phyloP scores from a whole-genome alignment of 2,329 filamentous ascomycete species.

The Alternaria ethzedia region DNA sequence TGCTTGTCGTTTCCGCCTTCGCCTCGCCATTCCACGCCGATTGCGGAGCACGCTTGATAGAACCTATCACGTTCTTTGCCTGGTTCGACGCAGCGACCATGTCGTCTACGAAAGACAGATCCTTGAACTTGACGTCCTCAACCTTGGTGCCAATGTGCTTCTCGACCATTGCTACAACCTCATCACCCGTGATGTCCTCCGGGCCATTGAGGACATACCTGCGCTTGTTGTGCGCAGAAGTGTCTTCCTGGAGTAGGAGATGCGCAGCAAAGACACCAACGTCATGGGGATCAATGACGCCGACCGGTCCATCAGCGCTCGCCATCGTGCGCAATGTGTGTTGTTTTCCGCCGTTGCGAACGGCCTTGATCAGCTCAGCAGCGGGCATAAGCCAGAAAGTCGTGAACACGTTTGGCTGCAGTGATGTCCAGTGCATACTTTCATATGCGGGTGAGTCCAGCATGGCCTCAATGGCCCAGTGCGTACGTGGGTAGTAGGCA shows the following conservation, averaged over 20 bases:
- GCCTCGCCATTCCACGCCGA: slow-evolving; percentile 15
- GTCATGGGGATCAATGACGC: slow-evolving; percentile 21
- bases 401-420: slow-evolving; percentile 22
- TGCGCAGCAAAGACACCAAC: slow-evolving; percentile 20
- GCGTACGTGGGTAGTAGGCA: slow-evolving; percentile 22
- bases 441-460: not conserved
- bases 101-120: slow-evolving; percentile 14
- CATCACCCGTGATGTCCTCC: slow-evolving; percentile 15
- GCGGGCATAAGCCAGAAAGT: not conserved
- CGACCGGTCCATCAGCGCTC: slow-evolving; percentile 3
- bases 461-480: slow-evolving; percentile 26
- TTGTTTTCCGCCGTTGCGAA: slow-evolving; percentile 10
- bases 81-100: slow-evolving; percentile 12
- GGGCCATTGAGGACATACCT: slow-evolving; percentile 24
- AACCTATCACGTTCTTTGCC: slow-evolving; percentile 17
- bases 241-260: slow-evolving; percentile 16
- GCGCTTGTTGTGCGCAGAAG: slow-evolving; percentile 13
- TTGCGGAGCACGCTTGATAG: slow-evolving; percentile 9
- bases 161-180: slow-evolving; percentile 22
- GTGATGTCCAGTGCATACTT: slow-evolving; percentile 13
- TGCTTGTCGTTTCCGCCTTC: slow-evolving; percentile 18
- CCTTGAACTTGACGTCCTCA: slow-evolving; percentile 17
- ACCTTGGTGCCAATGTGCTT: slow-evolving; percentile 15
- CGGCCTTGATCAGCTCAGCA: slow-evolving; percentile 10
- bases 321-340: slow-evolving; percentile 4